Evolutionary conservation across 495 filamentous ascomycete genomes (phyloP), one percentile per base, ranked within the genome.

Genomic region (Aspergillus leporis): DNA sequence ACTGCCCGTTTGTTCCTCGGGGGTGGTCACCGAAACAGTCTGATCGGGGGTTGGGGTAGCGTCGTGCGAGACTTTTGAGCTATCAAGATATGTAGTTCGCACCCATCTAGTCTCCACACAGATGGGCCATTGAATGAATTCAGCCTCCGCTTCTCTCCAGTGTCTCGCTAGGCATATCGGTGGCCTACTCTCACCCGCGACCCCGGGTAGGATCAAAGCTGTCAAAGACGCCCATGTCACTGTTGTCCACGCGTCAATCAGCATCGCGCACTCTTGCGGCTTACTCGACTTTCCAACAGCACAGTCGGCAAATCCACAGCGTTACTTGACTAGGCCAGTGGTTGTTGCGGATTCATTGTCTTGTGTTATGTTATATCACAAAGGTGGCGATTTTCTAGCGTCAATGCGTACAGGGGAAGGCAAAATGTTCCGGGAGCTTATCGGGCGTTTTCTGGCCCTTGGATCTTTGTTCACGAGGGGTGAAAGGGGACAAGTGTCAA

Each of bases 91-190:
- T 38, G 34, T n/a, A 19, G 40, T 55, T 45, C 43, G 41, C 47
- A 56, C 56, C 67, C 64, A 63, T 48, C 55, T 58, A 0, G 64
- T 67, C 54, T 65, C 61, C 19, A 64, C 9, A 40, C 68, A 70
- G 9, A 53, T 36, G 19, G 68, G 68, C 58, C 58, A 58, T 50
- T 63, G 53, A 16, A 70, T 23, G 34, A 60, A 54, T n/a, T 23
- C 54, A n/a, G 58, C 60, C 22, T 60, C 61, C 31, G 48, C 46
- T n/a, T 63, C 56, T 34, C 38, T 53, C 59, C 61, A 64, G n/a
- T 53, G 19, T 18, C 51, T 38, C 12, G 57, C 43, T 10, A 49
- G 57, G 41, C 65, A 67, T 32, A 60, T 45, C 0, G 62, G 51
- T 16, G 53, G 61, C 36, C 23, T 31, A 16, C 25, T 51, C 18